These are phyloP conservation scores for Salix koriyanagi DNA, from an alignment of 345 rosid species.

Conservation along the genomic window DNA sequence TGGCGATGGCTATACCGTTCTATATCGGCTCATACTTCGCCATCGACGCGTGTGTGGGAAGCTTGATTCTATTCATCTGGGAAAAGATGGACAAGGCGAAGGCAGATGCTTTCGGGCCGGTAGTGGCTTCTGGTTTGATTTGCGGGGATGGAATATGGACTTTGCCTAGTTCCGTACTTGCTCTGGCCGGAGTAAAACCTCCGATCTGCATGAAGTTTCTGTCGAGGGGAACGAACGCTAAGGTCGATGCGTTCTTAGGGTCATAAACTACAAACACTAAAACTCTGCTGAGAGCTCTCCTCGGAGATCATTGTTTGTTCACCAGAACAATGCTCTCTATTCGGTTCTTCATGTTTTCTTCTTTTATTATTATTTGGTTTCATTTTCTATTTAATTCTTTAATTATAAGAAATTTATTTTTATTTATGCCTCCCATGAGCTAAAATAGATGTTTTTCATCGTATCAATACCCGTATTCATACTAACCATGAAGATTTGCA, in stretches of 20 bases:
- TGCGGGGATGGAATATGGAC: slow-evolving; percentile 2
- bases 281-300: too few relatives aligned
- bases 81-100: slow-evolving; percentile 23
- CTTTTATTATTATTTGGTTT: not conserved
- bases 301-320: too few relatives aligned
- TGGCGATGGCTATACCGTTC: slow-evolving; percentile 47
- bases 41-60: slow-evolving; percentile 45
- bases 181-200: slow-evolving; percentile 33
- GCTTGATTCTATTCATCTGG: slow-evolving; percentile 32
- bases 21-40: slow-evolving; percentile 41
- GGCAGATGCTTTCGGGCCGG: slow-evolving; percentile 25
- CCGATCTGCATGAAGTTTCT: slow-evolving; percentile 48
- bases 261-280: not conserved
- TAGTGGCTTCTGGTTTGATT: slow-evolving; percentile 40
- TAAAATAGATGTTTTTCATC: too few relatives aligned
- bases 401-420: too few relatives aligned
- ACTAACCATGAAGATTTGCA: too few relatives aligned
- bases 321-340: too few relatives aligned
- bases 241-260: not conserved
- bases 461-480: too few relatives aligned
- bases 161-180: slow-evolving; percentile 18
- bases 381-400: slow-evolving; percentile 20
- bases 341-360: too few relatives aligned
- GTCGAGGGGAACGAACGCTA: slow-evolving; percentile 5
- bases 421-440: too few relatives aligned